phyloP scores from a whole-genome alignment of 176 grass and related monocot species.

The Aegilops sharonensis region DNA sequence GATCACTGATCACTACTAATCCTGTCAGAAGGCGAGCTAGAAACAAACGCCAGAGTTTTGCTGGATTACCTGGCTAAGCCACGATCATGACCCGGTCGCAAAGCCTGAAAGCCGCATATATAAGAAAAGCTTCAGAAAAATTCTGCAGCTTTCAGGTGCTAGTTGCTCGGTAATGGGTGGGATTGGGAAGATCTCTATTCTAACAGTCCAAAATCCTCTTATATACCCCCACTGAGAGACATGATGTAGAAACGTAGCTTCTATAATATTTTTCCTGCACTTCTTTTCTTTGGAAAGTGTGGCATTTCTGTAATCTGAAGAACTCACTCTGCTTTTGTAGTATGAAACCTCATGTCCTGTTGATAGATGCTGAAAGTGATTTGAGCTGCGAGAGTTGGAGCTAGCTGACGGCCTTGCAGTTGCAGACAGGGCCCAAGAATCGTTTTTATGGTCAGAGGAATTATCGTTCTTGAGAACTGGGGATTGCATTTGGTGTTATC shows the following conservation, averaged over 20 bases:
- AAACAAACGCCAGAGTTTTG: slow-evolving; percentile 26
- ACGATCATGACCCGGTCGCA: slow-evolving; percentile 44
- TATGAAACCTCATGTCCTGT: slow-evolving; percentile 39
- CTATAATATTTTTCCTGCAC: too few relatives aligned
- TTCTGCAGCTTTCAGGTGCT: slow-evolving; percentile 31
- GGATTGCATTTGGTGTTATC: background rate
- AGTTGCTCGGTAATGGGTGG: slow-evolving; percentile 38
- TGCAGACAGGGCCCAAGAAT: slow-evolving; percentile 4
- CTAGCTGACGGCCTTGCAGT: slow-evolving; percentile 26
- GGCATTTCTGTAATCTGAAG: slow-evolving; percentile 32
- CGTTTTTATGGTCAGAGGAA: slow-evolving; percentile 13
- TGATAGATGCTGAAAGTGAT: slow-evolving; percentile 35
- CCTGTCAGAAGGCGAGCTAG: slow-evolving; percentile 27
- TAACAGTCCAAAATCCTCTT: slow-evolving; percentile 27
- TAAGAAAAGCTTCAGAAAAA: slow-evolving; percentile 4
- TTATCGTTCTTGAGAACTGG: background rate
- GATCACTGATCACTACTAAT: slow-evolving; percentile 19
- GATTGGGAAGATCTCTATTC: slow-evolving; percentile 43
- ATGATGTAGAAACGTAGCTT: slow-evolving; percentile 29
- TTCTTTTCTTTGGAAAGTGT: background rate
- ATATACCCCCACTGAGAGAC: slow-evolving; percentile 29
- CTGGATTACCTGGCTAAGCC: slow-evolving; percentile 1
- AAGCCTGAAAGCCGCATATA: slow-evolving; percentile 1
- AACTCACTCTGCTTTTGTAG: slow-evolving; percentile 18
- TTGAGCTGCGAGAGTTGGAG: slow-evolving; percentile 28